Percentiles rank a stretch among this genome's conserved stretches.
phyloP scores from a whole-genome alignment of 305 asterid genomes.

The Plantago coronopus region DNA sequence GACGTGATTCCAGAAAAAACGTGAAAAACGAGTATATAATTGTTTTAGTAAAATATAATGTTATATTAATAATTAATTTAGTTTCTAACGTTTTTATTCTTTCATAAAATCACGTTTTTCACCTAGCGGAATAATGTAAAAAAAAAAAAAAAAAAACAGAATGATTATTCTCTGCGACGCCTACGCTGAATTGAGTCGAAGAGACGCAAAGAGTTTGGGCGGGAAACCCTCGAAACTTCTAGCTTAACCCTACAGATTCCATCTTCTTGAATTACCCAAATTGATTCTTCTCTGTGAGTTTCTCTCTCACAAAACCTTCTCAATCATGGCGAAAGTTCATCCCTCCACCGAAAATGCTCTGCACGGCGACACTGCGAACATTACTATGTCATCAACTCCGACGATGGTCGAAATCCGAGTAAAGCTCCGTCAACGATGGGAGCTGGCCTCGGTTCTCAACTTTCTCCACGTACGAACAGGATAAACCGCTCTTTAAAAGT shows the following conservation, averaged over 20 bases:
- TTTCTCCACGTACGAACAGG: slow-evolving; percentile 53
- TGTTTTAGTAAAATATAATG: no score
- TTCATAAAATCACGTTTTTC: no score
- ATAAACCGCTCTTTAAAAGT: background rate
- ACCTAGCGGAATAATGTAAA: no score
- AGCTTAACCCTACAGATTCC: slow-evolving; percentile 14
- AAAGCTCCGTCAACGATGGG: slow-evolving; percentile 79
- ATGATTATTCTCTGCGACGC: no score
- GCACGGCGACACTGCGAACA: slow-evolving; percentile 18
- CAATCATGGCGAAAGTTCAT: slow-evolving; percentile 22
- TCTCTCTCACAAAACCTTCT: background rate
- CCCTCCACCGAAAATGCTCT: slow-evolving; percentile 22
- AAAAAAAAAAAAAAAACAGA: no score
- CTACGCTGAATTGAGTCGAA: no score
- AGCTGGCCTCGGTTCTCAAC: slow-evolving; percentile 90
- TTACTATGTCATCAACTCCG: background rate
- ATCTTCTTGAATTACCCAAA: background rate
- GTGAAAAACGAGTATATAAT: no score
- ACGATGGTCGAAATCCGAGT: slow-evolving; percentile 29
- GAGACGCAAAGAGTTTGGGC: slow-evolving; percentile 16
- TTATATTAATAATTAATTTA: no score
- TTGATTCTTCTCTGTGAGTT: slow-evolving; percentile 2
- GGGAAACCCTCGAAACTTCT: slow-evolving; percentile 26
- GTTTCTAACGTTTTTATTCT: no score
- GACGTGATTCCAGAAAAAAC: no score